Evolutionary conservation across 1,139 yeast species (phyloP).

Genomic region (Diutina sp.): DNA sequence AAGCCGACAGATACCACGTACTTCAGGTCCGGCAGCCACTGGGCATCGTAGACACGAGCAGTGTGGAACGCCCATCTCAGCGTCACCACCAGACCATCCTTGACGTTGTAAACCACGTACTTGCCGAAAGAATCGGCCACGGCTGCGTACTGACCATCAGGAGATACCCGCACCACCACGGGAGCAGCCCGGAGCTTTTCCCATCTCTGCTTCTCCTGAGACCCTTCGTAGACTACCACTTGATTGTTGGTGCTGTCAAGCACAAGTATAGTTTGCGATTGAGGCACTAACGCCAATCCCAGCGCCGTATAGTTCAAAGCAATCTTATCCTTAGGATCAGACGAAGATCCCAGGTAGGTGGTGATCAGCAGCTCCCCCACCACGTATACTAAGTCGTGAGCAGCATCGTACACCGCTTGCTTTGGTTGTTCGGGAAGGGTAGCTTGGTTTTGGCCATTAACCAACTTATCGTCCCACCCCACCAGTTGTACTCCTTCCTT

Average conservation of each 20-base stretch:
- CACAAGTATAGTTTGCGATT: conserved; percentile 23
- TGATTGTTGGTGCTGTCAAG: conserved; percentile 33
- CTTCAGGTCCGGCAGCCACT: conserved; percentile 69
- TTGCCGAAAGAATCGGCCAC: conserved; percentile 85
- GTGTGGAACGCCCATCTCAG: conserved; percentile 96
- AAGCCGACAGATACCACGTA: conserved; percentile 68
- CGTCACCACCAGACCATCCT: conserved; percentile 50
- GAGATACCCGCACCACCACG: conserved; percentile 55
- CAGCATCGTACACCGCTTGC: conserved; percentile 18
- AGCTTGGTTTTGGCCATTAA: conserved; percentile 23
- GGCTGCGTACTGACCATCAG: conserved; percentile 56
- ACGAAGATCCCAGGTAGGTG: conserved; percentile 6
- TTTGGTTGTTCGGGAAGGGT: conserved; percentile 53
- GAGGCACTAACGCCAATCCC: conserved; percentile 22
- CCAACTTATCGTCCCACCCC: conserved; percentile 87
- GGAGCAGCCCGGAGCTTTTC: conserved; percentile 47
- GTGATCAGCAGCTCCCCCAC: conserved; percentile 36
- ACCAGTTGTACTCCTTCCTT: conserved; percentile 31
- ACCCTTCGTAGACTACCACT: conserved; percentile 16
- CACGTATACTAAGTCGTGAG: conserved; percentile 19
- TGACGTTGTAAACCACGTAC: conserved; percentile 50
- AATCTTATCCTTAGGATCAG: conserved; percentile 11
- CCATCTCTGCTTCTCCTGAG: conserved; percentile 7
- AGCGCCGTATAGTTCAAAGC: conserved; percentile 26
- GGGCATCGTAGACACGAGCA: conserved; percentile 60